Base-by-base conservation (phyloP, 345 rosid species). In the Noccaea bulbosa region DNA sequence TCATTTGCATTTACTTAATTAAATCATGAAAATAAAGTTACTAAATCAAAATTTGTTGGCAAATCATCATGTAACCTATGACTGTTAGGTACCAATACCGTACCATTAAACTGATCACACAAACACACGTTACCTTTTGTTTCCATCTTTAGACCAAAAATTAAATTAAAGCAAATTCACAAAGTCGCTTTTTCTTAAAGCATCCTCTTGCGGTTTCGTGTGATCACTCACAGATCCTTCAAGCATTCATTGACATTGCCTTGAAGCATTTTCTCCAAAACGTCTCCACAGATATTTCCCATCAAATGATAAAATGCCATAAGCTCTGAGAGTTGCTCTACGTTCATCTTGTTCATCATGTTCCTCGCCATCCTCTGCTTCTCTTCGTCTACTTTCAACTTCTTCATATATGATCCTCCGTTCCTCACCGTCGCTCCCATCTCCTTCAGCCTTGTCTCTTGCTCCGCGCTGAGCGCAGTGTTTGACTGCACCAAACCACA, bases 401-500 rank as follows among this genome's bases (percentile, higher is more conserved):
- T 82, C 78, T 82, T 75, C n/a, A 82, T 48, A 55, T 88, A 90
- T 32, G 83, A 83, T 15, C 88, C 81, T 15, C 79, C 93, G 14
- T 93, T 88, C 71, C 98, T 88, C 73, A 90, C 89, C 4, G 98
- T 93, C 5, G 95, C 98, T 7, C 98, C 98, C 88, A 92, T 92
- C 81, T 92, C 93, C 86, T 90, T 88, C 67, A 92, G 59, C 76
- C 98, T 84, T 4, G 35, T 85, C 84, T 92, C 95, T 72, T 92
- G 98, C 58, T 90, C 86, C 50, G 68, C 38, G 54, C 91, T 90
- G 72, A 87, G 65, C 0, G 87, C 91, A 0, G 86, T 88, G 61
- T 90, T 90, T 5, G 91, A 88, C 95, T 88, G 85, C 78, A 76
- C 51, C n/a, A 47, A 37, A 8, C 22, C 57, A 45, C 12, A 61